Evolutionary conservation across 2,329 filamentous ascomycete species (phyloP).

Genomic region (Setomelanomma holmii): DNA sequence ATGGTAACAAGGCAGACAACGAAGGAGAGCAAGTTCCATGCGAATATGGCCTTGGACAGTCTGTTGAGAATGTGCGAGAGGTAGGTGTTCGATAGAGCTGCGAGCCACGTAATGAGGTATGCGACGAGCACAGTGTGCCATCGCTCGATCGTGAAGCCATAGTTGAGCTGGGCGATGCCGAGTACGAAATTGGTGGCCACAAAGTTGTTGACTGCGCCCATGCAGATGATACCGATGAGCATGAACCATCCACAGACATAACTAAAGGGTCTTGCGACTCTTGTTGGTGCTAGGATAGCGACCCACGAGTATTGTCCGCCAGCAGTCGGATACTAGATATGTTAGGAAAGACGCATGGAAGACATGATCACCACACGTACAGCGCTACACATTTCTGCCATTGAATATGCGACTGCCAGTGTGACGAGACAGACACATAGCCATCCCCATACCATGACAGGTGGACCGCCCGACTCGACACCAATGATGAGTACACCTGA

Average conservation of each 20-base stretch:
- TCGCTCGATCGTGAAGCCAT: conserved; percentile 60
- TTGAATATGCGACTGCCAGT: conserved; percentile 63
- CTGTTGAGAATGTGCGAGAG: conserved; percentile 59
- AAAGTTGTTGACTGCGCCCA: conserved; percentile 63
- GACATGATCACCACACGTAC: too few relatives aligned
- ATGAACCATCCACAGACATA: conserved; percentile 51
- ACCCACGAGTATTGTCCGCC: conserved; percentile 67
- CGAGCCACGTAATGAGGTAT: conserved; percentile 56
- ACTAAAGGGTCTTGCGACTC: conserved; percentile 43
- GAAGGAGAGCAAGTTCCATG: conserved; percentile 63
- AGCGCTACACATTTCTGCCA: conserved; percentile 65
- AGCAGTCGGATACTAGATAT: conserved; percentile 57
- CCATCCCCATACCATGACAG: conserved; percentile 67
- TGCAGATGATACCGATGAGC: conserved; percentile 54
- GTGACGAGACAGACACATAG: conserved; percentile 60
- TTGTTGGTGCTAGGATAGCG: conserved; percentile 60
- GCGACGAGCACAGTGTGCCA: conserved; percentile 65
- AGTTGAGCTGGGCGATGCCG: conserved; percentile 61
- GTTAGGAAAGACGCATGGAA: too few relatives aligned
- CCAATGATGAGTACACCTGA: conserved; percentile 64
- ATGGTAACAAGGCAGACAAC: conserved; percentile 60
- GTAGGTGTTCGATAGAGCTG: conserved; percentile 58
- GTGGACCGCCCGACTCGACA: conserved; percentile 62
- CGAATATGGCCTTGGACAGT: conserved; percentile 57
- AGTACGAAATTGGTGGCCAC: conserved; percentile 64